Conservation (phyloP, 1,139 yeast genomes). For the Hanseniaspora sp. region DNA sequence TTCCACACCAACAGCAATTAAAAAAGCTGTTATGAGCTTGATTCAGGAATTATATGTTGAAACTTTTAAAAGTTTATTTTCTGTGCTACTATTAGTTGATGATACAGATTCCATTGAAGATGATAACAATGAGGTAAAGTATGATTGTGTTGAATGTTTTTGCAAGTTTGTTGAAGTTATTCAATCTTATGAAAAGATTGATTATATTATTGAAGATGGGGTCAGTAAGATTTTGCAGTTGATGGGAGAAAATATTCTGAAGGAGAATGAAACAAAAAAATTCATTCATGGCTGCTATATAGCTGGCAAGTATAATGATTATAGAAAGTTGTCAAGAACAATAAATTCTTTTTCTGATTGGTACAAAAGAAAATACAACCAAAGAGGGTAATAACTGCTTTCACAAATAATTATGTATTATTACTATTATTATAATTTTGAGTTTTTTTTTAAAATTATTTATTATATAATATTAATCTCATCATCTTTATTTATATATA, state of each 20-base stretch:
- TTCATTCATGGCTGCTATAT: slow-evolving; percentile 15
- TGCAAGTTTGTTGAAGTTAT: slow-evolving; percentile 8
- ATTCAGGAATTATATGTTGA: slow-evolving; percentile 45
- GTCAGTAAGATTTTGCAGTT: not conserved
- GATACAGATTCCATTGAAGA: slow-evolving; percentile 63
- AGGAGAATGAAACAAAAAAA: slow-evolving; percentile 4
- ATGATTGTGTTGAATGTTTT: slow-evolving; percentile 12
- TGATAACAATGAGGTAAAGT: slow-evolving; percentile 33
- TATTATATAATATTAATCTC: not conserved
- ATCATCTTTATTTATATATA: too few species aligned
- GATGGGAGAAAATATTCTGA: slow-evolving; percentile 1
- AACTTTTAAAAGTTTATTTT: slow-evolving; percentile 44
- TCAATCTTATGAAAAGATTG: slow-evolving; percentile 7
- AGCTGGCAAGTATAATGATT: slow-evolving; percentile 14
- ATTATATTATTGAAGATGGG: slow-evolving; percentile 12
- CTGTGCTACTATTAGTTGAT: slow-evolving; percentile 62
- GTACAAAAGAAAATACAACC: slow-evolving; percentile 4
- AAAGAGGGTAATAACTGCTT: too few species aligned
- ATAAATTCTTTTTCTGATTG: slow-evolving; percentile 4
- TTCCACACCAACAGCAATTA: slow-evolving; percentile 43
- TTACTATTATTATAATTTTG: not conserved
- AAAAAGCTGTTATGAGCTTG: slow-evolving; percentile 37
- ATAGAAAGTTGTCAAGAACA: slow-evolving; percentile 10
- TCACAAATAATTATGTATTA: too few species aligned
- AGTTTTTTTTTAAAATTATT: not conserved